Conservation (phyloP, 1,139 yeast genomes). For the Starmera stellimalicola region DNA sequence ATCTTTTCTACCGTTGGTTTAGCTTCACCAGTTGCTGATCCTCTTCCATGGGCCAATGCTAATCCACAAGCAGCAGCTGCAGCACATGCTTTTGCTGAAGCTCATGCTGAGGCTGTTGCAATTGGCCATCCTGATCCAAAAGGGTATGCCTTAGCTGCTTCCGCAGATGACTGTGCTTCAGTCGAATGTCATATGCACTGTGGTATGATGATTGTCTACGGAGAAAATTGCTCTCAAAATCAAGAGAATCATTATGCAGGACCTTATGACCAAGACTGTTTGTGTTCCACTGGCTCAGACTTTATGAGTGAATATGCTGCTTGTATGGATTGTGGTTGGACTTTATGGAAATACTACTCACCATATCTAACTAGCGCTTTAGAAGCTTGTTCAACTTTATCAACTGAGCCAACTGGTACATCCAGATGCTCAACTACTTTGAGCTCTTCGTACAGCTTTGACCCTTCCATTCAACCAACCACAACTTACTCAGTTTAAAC, state of each 20-base stretch:
- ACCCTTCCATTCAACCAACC: not conserved
- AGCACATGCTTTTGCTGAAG: constrained; percentile 2
- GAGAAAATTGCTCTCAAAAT: constrained; percentile 12
- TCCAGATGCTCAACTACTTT: constrained; percentile 9
- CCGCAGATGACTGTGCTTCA: constrained; percentile 13
- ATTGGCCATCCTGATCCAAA: constrained; percentile 11
- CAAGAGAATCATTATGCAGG: not conserved
- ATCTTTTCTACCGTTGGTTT: too few relatives aligned
- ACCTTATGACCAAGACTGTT: constrained; percentile 8
- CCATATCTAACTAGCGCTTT: constrained; percentile 10
- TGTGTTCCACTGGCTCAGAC: constrained; percentile 9
- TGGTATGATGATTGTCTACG: constrained; percentile 18
- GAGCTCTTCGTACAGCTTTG: constrained; percentile 5
- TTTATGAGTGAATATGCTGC: constrained; percentile 6
- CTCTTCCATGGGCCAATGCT: constrained; percentile 2
- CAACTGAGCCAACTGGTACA: constrained; percentile 10
- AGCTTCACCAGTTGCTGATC: constrained; percentile 1
- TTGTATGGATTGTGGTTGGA: constrained; percentile 19
- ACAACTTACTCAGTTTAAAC: not conserved
- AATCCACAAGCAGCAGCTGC: constrained; percentile 3
- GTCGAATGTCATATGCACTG: constrained; percentile 18
- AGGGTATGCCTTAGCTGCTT: constrained; percentile 12
- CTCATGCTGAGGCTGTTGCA: constrained; percentile 6
- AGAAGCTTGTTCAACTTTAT: constrained; percentile 11
- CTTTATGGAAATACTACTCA: constrained; percentile 14